A percentile compares a stretch with the other conserved stretches of the same genome.
phyloP scores from a whole-genome alignment of 78 protist species.

The Protostelium mycophagum region DNA sequence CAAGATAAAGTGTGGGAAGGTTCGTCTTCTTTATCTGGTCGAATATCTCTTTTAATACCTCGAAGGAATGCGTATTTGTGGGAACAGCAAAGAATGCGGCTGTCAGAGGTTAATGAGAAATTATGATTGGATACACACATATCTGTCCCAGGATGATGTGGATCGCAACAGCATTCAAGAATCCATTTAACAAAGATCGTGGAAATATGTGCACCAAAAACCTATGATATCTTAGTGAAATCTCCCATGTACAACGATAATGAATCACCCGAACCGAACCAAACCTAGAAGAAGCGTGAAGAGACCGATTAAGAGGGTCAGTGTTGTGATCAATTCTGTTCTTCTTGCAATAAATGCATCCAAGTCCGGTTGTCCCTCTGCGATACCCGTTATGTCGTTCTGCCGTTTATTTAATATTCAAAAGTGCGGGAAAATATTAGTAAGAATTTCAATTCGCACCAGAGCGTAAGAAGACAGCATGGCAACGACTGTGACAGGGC shows the following conservation, averaged over 20 bases:
- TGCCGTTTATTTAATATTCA: neutral
- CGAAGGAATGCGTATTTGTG: neutral
- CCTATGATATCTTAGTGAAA: neutral
- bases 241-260: neutral
- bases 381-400: conserved; percentile 26
- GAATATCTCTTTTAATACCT: conserved; percentile 11
- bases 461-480: conserved; percentile 29
- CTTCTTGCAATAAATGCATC: neutral
- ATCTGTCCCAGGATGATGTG: conserved; percentile 50
- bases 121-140: conserved; percentile 14
- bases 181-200: conserved; percentile 47
- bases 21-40: conserved; percentile 17
- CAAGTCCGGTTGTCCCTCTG: neutral
- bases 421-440: too few species aligned
- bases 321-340: neutral
- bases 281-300: conserved; percentile 48
- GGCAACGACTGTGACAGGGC: conserved; percentile 53
- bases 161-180: conserved; percentile 57
- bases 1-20: conserved; percentile 13
- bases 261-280: conserved; percentile 36
- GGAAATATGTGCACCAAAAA: conserved; percentile 42
- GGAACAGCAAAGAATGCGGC: conserved; percentile 3
- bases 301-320: conserved; percentile 23
- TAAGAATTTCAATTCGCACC: too few species aligned
- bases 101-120: too few species aligned